Evolutionary conservation across 2,329 filamentous ascomycete species (phyloP), one percentile per base, ranked within the genome.

Genomic region (Fusarium sp.): DNA sequence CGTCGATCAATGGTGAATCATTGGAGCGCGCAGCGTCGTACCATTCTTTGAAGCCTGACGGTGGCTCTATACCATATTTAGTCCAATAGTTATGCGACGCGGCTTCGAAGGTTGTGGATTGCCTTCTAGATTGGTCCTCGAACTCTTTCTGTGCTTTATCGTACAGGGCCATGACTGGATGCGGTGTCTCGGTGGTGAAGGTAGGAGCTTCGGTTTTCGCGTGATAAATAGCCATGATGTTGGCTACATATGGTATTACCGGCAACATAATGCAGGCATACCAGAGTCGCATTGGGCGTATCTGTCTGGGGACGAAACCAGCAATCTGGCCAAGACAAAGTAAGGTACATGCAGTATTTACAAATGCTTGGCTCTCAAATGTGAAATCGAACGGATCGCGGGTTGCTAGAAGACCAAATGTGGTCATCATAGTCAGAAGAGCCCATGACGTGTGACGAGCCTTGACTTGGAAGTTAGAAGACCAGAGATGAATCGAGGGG

Each of bases 21-120:
- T 84, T 76, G 2, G 72, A 73, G 3, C 73, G 55, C 6, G 85
- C 85, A 57, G 81, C 86, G 4, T 80, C 70, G 38, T 81, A 84
- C 86, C 85, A 87, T 7, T 68, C 75, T 3, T 83, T 75, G 38
- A 88, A 87, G 0, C 86, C 85, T 0, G 78, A 77, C 0, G 86
- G 86, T 0, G 85, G 86, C 2, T 83, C 78, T 4, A 80, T 74
- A 0, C 69, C 69, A 60, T 87, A 86, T 23, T 84, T 79, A 7
- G 79, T 80, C n/a, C 66, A 77, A 63, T 88, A 88, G 64, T 85
- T 84, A 5, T 58, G 59, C 5, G 72, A 60, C 1, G 84, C 85
- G 1, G 77, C 79, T 1, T 72, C 35, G 37, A 79, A 80, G 7
- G 68, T 82, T 16, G 67, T 75, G 0, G 85, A 86, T 59, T 86